Conservation (phyloP, 305 asterid species). For the Fraxinus platypoda region DNA sequence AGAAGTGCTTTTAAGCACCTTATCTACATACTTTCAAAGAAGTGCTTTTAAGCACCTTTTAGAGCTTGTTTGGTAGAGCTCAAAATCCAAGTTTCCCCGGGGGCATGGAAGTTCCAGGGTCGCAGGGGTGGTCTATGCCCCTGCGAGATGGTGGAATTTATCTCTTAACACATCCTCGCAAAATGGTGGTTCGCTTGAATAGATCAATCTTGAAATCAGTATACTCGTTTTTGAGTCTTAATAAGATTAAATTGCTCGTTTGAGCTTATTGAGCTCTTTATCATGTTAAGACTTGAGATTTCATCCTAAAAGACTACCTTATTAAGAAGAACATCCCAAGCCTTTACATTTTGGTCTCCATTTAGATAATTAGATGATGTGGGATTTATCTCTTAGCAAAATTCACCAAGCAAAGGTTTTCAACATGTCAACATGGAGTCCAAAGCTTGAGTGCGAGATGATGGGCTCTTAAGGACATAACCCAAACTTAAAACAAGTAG, state of each 20-base stretch:
- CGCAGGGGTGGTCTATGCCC: background rate
- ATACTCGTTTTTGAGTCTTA: background rate
- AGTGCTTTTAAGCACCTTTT: background rate
- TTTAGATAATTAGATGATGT: background rate
- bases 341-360: background rate
- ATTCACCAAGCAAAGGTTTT: background rate
- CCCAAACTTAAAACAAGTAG: conserved; percentile 11
- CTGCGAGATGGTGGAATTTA: background rate
- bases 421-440: background rate
- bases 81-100: too few relatives aligned
- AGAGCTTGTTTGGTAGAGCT: too few relatives aligned
- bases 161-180: background rate
- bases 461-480: conserved; percentile 5
- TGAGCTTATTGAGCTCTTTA: background rate
- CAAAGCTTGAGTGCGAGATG: background rate
- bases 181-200: background rate
- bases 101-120: background rate
- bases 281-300: background rate
- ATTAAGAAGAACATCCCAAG: background rate
- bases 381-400: background rate
- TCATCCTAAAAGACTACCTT: background rate
- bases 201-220: background rate
- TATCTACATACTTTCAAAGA: background rate
- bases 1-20: background rate
- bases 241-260: background rate